Base-by-base conservation (phyloP, 2,329 filamentous ascomycete species). In the Thielaviopsis punctulata region DNA sequence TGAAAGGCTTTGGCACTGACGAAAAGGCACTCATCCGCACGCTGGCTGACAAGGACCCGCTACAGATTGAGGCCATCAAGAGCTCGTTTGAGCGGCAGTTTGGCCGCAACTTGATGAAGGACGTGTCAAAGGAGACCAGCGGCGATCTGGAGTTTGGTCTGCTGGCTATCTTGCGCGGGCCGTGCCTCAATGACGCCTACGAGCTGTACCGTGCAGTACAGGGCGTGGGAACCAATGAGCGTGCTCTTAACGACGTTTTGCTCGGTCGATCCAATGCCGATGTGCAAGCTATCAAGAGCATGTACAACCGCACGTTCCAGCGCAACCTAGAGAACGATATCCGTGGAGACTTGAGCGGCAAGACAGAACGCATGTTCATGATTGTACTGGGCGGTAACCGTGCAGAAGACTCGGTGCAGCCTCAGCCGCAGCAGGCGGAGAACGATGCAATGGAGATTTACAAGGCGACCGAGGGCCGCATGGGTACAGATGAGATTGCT, bases 1-100 rank as follows among this genome's bases (percentile, higher is more conserved):
- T 95, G 87, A 95, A 94, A 66, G 88, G 88, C 0, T 86, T 95
- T 56, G 90, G 89, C 30, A 95, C 89, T 0, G 80, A 96, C 60
- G 89, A 95, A 64, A 82, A 80, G 60, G 66, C 75, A 0, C 69
- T 96, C 15, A 89, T 94, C 57, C 69, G 71, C 2, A 69, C 82
- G 2, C 69, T 96, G 8, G 69, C 82, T 2, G 76, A 73, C 58
- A 82, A 88, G 57, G 86, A 93, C 57, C 84, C 89, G 1, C 69
- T 88, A 4, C 85, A 94, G 63, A 75, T 92, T 56, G 76, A 81
- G 47, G 71, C 77, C 8, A 71, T 93, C 49, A 77, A 80, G 53
- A 64, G 73, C 7, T 74, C 82, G 2, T 96, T 84, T 68, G 69
- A 79, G 48, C 68, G 78, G 54, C 68, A 72, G 56, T 74, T 82